These are phyloP conservation scores for Mycena galopus DNA, from an alignment of 768 basidiomycete genomes.

Conservation along the genomic window DNA sequence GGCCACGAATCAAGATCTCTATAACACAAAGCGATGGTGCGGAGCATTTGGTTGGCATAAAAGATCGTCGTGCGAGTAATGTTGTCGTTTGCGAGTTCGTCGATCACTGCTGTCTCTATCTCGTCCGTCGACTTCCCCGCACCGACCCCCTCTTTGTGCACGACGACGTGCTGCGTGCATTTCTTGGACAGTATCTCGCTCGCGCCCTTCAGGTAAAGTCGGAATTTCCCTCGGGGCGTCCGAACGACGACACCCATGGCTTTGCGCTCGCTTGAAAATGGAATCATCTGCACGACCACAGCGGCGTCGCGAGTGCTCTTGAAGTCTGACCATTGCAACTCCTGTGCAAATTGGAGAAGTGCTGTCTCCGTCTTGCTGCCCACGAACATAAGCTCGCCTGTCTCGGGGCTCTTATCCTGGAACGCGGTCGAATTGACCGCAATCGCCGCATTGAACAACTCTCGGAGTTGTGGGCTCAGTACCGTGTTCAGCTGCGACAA, in stretches of 20 bases:
- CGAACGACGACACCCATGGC: constrained; percentile 93
- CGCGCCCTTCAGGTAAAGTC: constrained; percentile 93
- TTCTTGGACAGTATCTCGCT: constrained; percentile 91
- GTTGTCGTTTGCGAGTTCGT: constrained; percentile 79
- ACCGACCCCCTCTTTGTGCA: constrained; percentile 53
- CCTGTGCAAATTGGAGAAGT: constrained; percentile 86
- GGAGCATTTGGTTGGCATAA: constrained; percentile 95
- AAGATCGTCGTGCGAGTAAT: constrained; percentile 95
- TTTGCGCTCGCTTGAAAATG: constrained; percentile 94
- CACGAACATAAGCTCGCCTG: constrained; percentile 74
- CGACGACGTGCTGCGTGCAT: constrained; percentile 81
- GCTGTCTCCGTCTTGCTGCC: constrained; percentile 98
- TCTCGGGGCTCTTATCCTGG: constrained; percentile 79
- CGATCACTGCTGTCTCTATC: constrained; percentile 74
- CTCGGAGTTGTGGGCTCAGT: constrained; percentile 70
- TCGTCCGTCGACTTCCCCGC: constrained; percentile 38
- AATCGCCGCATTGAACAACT: constrained; percentile 87
- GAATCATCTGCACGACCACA: constrained; percentile 86
- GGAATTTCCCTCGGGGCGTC: constrained; percentile 64
- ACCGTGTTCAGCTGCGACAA: constrained; percentile 74
- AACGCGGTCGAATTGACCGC: constrained; percentile 96
- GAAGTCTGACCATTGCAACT: constrained; percentile 83
- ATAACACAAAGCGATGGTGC: constrained; percentile 96
- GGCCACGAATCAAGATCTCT: constrained; percentile 91
- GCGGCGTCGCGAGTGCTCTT: constrained; percentile 71